A percentile compares a stretch with the other conserved stretches of the same genome.
Conservation (phyloP, 2,329 filamentous ascomycete species). For the Scytalidium sp. region DNA sequence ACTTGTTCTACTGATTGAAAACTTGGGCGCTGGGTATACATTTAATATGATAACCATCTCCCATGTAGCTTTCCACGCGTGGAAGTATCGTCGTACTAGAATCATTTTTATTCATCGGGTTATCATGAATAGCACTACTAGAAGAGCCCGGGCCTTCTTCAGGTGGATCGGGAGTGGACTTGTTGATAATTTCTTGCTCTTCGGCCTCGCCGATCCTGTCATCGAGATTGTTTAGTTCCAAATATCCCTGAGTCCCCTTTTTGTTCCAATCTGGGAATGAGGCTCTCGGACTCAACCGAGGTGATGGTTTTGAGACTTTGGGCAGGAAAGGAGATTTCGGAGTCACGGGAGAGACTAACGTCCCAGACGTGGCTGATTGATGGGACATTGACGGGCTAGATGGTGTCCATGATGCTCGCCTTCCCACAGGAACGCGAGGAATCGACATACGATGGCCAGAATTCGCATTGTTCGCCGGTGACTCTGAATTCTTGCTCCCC, state of each 20-base stretch:
- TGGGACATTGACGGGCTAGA: background rate
- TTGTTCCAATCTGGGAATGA: background rate
- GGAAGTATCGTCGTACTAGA: background rate
- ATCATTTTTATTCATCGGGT: background rate
- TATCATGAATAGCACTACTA: background rate
- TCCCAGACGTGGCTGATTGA: background rate
- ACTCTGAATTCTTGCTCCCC: background rate
- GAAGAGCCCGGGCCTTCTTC: background rate
- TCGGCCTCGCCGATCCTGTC: background rate
- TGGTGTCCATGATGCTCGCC: background rate
- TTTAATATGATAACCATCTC: background rate
- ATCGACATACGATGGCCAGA: background rate
- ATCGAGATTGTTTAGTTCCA: background rate
- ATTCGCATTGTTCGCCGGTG: background rate
- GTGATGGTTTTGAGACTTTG: background rate
- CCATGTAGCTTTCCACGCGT: background rate
- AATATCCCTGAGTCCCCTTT: background rate
- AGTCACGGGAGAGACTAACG: background rate
- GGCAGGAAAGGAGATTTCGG: background rate
- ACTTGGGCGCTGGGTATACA: background rate
- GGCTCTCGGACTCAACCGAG: background rate
- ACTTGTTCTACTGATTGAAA: background rate
- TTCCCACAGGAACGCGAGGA: background rate
- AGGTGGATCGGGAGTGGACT: background rate
- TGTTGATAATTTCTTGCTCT: background rate